These are phyloP conservation scores for Acanthamoeba royreba DNA, from an alignment of 208 protist species.

Conservation along the genomic window DNA sequence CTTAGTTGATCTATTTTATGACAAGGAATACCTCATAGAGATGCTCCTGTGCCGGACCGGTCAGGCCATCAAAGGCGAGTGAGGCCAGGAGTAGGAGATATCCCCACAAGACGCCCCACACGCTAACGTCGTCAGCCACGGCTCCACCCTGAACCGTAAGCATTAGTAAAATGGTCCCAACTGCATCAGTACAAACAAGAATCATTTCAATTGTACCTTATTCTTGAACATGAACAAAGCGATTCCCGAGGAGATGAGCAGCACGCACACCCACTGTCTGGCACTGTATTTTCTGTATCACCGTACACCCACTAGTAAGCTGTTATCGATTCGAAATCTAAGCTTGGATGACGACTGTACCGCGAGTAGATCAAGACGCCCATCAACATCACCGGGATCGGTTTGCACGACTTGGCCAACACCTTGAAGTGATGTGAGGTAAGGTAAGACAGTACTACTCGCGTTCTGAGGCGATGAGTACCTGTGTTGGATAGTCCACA, in stretches of 20 bases:
- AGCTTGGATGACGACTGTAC: background rate
- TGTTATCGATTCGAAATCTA: background rate
- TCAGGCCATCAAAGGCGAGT: constrained; percentile 14
- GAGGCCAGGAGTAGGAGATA: background rate
- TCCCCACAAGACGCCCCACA: background rate
- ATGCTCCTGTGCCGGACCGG: constrained; percentile 1
- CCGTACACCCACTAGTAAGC: background rate
- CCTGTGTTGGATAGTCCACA: constrained; percentile 38
- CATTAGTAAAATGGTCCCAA: background rate
- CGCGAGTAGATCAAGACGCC: background rate
- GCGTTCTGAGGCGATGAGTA: background rate
- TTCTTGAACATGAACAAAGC: constrained; percentile 16
- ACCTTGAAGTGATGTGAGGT: too few relatives aligned
- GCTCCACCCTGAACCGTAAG: background rate
- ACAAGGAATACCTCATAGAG: background rate
- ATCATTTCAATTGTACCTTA: background rate
- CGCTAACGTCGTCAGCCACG: background rate
- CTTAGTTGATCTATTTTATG: background rate
- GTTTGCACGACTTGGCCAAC: constrained; percentile 27
- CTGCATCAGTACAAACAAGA: background rate
- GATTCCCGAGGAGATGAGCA: background rate
- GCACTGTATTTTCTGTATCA: background rate
- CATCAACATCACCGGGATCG: constrained; percentile 33
- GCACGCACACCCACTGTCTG: background rate
- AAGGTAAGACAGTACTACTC: too few relatives aligned